A percentile compares a stretch with the other conserved stretches of the same genome.
These are phyloP conservation scores for Ustilago loliicola DNA, from an alignment of 1,284 basidiomycete species.

Conservation along the genomic window DNA sequence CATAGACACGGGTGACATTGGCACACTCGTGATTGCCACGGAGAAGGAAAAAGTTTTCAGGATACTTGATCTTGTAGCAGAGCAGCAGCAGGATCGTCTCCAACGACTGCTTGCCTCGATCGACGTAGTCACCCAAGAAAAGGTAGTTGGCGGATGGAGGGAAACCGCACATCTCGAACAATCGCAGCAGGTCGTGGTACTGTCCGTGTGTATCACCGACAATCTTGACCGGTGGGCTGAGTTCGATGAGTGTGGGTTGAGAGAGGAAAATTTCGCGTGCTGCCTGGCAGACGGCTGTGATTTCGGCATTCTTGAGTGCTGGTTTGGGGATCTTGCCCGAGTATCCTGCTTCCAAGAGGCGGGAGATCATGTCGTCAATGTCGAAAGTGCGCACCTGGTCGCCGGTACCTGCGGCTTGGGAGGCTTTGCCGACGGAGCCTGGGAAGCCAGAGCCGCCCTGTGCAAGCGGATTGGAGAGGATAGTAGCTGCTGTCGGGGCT, in stretches of 20 bases:
- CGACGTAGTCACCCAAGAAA: conserved; percentile 98
- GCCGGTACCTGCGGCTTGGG: conserved; percentile 40
- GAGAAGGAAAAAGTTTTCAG: conserved; percentile 98
- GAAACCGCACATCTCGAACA: conserved; percentile 99
- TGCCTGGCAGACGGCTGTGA: conserved; percentile 93
- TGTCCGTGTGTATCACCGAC: conserved; percentile 99
- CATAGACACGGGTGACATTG: conserved; percentile 99
- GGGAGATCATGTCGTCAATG: conserved; percentile 98
- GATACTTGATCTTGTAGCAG: conserved; percentile 97
- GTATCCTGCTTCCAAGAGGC: conserved; percentile 96
- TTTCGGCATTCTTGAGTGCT: conserved; percentile 95
- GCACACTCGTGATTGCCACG: conserved; percentile 99
- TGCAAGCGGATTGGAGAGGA: conserved; percentile 56
- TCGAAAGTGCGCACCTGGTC: conserved; percentile 77
- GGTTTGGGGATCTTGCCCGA: conserved; percentile 98
- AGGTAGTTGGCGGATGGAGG: conserved; percentile 97
- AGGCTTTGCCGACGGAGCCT: conserved; percentile 38
- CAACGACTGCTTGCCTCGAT: conserved; percentile 96
- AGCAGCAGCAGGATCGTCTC: conserved; percentile 96
- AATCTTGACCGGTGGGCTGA: conserved; percentile 98
- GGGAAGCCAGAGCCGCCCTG: conserved; percentile 31
- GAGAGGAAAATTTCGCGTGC: conserved; percentile 95
- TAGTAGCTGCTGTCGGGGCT: conserved; percentile 39
- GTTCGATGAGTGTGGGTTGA: conserved; percentile 96
- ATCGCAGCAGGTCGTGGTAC: conserved; percentile 95